Percentiles rank a stretch among this genome's conserved stretches.
These are phyloP conservation scores for Xylaria polymorpha DNA, from an alignment of 2,329 filamentous ascomycete species.

Conservation along the genomic window DNA sequence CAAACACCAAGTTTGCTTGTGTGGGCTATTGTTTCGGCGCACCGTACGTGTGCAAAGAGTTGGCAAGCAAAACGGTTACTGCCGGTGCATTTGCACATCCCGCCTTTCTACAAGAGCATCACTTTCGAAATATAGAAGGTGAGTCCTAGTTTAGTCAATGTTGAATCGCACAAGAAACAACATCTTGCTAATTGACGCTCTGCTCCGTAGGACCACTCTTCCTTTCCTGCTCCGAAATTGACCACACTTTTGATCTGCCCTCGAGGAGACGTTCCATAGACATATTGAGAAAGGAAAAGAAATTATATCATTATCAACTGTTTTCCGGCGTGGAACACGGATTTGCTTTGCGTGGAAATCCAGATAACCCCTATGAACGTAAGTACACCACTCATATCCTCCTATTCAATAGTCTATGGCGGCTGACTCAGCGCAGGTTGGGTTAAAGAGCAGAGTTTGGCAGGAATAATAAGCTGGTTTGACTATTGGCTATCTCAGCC, in stretches of 20 bases:
- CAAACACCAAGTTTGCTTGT: slow-evolving; percentile 53
- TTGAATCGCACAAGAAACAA: not conserved
- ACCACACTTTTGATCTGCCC: not conserved
- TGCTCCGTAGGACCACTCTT: not conserved
- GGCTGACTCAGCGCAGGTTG: slow-evolving; percentile 41
- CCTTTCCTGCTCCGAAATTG: slow-evolving; percentile 9
- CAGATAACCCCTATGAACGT: slow-evolving; percentile 56
- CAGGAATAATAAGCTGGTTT: slow-evolving; percentile 48
- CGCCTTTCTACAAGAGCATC: slow-evolving; percentile 60
- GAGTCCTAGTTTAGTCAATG: slow-evolving; percentile 20
- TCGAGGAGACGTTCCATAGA: slow-evolving; percentile 42
- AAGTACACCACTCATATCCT: slow-evolving; percentile 30
- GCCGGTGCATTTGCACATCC: slow-evolving; percentile 65
- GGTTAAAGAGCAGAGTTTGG: slow-evolving; percentile 50
- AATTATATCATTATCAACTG: slow-evolving; percentile 70
- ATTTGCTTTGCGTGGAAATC: slow-evolving; percentile 70
- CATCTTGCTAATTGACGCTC: not conserved
- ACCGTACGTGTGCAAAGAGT: slow-evolving; percentile 58
- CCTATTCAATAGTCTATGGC: not conserved
- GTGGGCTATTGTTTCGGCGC: slow-evolving; percentile 58
- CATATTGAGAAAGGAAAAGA: slow-evolving; percentile 54
- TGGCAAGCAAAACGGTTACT: slow-evolving; percentile 52
- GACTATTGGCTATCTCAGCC: slow-evolving; percentile 44
- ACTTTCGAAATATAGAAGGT: slow-evolving; percentile 56
- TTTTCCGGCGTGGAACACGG: slow-evolving; percentile 72